Conservation (phyloP, 345 rosid species). For the Citrus medica region DNA sequence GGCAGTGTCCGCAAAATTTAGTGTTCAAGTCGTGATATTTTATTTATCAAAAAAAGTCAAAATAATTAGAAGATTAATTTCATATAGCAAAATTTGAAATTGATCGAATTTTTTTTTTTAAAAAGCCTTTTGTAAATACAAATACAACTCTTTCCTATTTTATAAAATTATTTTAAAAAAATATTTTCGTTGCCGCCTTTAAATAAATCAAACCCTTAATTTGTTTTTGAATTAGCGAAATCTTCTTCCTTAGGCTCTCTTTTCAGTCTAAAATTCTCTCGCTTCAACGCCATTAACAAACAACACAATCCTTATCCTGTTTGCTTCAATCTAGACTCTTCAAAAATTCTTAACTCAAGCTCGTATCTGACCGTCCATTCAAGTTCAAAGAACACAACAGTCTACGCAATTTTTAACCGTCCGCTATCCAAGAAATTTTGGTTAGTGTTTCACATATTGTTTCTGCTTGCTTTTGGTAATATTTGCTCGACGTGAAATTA, state of each 20-base stretch:
- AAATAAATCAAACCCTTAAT: too few species aligned
- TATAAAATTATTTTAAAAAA: too few species aligned
- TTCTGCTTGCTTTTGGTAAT: neutral
- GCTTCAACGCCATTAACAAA: neutral
- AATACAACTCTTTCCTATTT: too few species aligned
- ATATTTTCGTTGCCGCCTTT: too few species aligned
- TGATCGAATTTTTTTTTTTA: too few species aligned
- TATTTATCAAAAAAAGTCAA: too few species aligned
- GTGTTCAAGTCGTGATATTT: too few species aligned
- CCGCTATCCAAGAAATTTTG: neutral
- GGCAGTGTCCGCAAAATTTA: too few species aligned
- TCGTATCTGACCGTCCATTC: neutral
- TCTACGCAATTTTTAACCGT: neutral
- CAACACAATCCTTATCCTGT: too few species aligned
- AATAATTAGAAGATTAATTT: too few species aligned
- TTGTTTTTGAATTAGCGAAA: neutral
- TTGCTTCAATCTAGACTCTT: neutral
- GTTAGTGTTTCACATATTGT: neutral
- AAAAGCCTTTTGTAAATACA: too few species aligned
- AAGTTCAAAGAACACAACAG: neutral
- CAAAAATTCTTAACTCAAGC: neutral
- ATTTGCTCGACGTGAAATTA: neutral
- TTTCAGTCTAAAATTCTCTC: neutral
- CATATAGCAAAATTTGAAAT: too few species aligned
- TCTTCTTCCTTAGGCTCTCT: neutral